Conservation (phyloP, 192 early-diverging fungal species). For the Jimgerdemannia lactiflua region DNA sequence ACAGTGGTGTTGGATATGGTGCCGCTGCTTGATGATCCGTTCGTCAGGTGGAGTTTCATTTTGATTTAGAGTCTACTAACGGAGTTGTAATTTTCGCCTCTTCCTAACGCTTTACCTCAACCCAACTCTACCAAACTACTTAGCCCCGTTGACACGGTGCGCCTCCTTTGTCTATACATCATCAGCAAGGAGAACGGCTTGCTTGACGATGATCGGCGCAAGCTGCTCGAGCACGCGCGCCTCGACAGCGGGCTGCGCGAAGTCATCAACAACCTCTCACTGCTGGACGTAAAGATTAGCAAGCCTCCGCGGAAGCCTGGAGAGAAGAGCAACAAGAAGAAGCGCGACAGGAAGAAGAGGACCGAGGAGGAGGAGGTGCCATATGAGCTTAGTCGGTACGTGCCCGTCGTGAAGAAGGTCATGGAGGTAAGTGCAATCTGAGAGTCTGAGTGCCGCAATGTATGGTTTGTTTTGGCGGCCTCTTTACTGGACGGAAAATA, state of each 20-base stretch:
- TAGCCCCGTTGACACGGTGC: conserved; percentile 69
- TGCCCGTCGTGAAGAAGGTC: conserved; percentile 70
- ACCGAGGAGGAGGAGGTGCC: conserved; percentile 54
- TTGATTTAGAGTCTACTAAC: background rate
- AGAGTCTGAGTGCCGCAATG: background rate
- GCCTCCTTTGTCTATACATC: conserved; percentile 79
- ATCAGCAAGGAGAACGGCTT: conserved; percentile 69
- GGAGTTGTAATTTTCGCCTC: too few relatives aligned
- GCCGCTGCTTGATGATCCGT: conserved; percentile 69
- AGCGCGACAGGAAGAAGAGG: conserved; percentile 44
- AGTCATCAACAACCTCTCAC: conserved; percentile 71
- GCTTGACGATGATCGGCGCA: conserved; percentile 64
- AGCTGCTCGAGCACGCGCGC: conserved; percentile 66
- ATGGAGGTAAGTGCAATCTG: conserved; percentile 40
- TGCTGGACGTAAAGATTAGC: conserved; percentile 65
- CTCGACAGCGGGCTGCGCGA: conserved; percentile 72
- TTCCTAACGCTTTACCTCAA: too few relatives aligned
- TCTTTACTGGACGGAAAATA: too few relatives aligned
- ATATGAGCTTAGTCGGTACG: conserved; percentile 77
- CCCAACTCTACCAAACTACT: background rate
- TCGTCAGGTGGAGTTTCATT: conserved; percentile 40
- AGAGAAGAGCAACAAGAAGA: conserved; percentile 47
- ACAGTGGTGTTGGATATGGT: conserved; percentile 74
- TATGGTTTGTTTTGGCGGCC: too few relatives aligned
- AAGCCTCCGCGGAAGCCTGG: conserved; percentile 55